A percentile compares a stretch with the other conserved stretches of the same genome.
phyloP scores from a whole-genome alignment of 306 rosid genomes.

The Lotus japonicus region DNA sequence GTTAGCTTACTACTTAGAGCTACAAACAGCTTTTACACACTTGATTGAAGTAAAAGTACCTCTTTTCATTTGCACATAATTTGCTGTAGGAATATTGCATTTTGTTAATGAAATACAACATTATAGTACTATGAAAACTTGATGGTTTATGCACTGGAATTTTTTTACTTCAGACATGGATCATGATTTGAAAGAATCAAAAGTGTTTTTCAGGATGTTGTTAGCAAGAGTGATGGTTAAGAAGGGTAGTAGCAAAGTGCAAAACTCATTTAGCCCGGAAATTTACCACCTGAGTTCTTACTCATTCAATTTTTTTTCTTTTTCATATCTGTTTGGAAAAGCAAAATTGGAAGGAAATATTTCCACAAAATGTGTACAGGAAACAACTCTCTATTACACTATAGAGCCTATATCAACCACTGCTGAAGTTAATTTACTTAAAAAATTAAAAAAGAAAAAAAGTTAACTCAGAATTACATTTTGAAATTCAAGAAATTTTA shows the following conservation, averaged over 20 bases:
- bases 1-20: no score
- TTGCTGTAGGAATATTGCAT: no score
- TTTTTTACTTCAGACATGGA: no score
- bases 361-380: conserved; percentile 54
- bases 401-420: conserved; percentile 41
- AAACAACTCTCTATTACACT: conserved; percentile 53
- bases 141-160: no score
- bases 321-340: conserved; percentile 20
- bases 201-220: no score
- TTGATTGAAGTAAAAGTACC: no score
- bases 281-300: conserved; percentile 5
- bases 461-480: conserved; percentile 29
- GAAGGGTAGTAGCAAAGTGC: not conserved
- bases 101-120: no score
- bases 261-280: not conserved
- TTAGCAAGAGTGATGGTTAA: no score
- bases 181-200: no score
- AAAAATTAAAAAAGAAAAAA: not conserved
- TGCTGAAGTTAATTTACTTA: conserved; percentile 23
- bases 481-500: conserved; percentile 22
- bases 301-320: not conserved
- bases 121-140: no score
- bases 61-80: no score
- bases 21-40: no score
- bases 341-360: conserved; percentile 62